Conservation (phyloP, 2,329 filamentous ascomycete genomes). For the Alternaria sp. region DNA sequence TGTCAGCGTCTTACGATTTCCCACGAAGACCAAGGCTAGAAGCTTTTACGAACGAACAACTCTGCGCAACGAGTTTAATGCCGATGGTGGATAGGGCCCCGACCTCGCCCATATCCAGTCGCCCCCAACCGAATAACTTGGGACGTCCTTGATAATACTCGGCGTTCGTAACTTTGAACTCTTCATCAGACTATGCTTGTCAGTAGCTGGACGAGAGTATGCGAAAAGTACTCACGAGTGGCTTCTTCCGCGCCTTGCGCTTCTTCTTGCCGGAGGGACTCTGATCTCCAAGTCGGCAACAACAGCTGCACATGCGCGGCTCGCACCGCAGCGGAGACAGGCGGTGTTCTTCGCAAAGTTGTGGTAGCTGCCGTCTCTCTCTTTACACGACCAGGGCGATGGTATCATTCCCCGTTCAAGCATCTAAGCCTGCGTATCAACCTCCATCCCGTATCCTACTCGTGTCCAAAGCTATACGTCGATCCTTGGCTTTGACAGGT, state of each 20-base stretch:
- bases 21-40: background rate
- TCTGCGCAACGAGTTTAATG: background rate
- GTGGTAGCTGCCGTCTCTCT: slow-evolving; percentile 56
- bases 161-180: background rate
- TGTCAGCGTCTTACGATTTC: background rate
- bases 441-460: background rate
- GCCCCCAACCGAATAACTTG: background rate
- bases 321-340: slow-evolving; percentile 94
- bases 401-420: slow-evolving; percentile 4
- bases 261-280: slow-evolving; percentile 35
- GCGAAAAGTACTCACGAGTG: slow-evolving; percentile 24
- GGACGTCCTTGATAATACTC: background rate
- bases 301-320: slow-evolving; percentile 89
- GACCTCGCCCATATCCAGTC: background rate
- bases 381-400: background rate
- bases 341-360: slow-evolving; percentile 99
- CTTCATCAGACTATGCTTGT: slow-evolving; percentile 35
- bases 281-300: slow-evolving; percentile 71
- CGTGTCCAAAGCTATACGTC: background rate
- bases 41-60: background rate
- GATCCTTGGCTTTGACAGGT: background rate
- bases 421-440: background rate
- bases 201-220: slow-evolving; percentile 6
- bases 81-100: background rate
- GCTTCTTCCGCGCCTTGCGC: slow-evolving; percentile 37